Evolutionary conservation across 2,329 filamentous ascomycete species (phyloP).

Genomic region (Cordyceps militaris): DNA sequence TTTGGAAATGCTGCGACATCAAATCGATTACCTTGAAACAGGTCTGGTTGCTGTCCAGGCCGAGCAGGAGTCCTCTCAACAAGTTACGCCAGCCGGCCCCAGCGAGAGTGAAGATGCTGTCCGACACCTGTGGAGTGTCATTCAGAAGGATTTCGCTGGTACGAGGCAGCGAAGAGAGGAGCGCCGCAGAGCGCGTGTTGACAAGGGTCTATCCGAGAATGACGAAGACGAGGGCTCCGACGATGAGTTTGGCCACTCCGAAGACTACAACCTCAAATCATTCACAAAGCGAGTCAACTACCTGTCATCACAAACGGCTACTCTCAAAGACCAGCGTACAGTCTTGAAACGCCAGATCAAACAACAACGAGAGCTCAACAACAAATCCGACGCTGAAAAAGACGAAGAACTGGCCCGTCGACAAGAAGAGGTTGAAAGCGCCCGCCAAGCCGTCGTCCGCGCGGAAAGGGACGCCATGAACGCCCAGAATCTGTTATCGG

Average conservation of each 20-base stretch:
- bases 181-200: slow-evolving; percentile 43
- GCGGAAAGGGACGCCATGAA: slow-evolving; percentile 32
- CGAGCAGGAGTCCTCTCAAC: slow-evolving; percentile 41
- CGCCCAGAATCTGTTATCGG: slow-evolving; percentile 42
- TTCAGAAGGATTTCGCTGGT: slow-evolving; percentile 44
- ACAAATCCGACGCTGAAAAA: slow-evolving; percentile 69
- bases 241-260: slow-evolving; percentile 49
- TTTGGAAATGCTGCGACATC: slow-evolving; percentile 42
- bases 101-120: slow-evolving; percentile 52
- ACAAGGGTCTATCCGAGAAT: slow-evolving; percentile 52
- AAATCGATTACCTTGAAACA: slow-evolving; percentile 66
- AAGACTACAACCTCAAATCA: slow-evolving; percentile 63
- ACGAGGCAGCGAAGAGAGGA: slow-evolving; percentile 48
- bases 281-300: slow-evolving; percentile 75
- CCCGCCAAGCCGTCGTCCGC: slow-evolving; percentile 27
- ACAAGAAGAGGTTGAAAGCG: slow-evolving; percentile 47
- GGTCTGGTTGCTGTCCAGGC: slow-evolving; percentile 54
- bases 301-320: slow-evolving; percentile 68
- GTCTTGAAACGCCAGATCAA: slow-evolving; percentile 89
- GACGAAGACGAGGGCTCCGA: slow-evolving; percentile 49
- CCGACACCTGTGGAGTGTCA: slow-evolving; percentile 49
- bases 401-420: slow-evolving; percentile 57
- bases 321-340: slow-evolving; percentile 77
- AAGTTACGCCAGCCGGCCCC: slow-evolving; percentile 22
- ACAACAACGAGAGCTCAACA: slow-evolving; percentile 89